These are phyloP conservation scores for Sporisorium reilianum DNA, from an alignment of 1,284 basidiomycete species.

Conservation along the genomic window DNA sequence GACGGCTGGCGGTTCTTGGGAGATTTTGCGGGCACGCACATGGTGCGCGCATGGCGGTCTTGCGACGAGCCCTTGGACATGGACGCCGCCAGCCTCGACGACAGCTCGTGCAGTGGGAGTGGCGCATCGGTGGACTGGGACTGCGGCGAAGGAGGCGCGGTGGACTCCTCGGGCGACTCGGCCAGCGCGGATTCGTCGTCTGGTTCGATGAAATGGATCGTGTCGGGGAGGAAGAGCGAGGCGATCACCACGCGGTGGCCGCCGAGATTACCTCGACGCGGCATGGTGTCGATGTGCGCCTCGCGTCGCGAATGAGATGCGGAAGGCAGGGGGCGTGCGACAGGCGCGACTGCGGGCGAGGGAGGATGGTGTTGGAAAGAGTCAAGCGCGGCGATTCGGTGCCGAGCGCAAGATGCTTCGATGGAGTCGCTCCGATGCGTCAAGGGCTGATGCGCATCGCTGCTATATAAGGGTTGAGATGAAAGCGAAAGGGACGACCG, in stretches of 20 bases:
- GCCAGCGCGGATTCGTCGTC: slow-evolving; percentile 40
- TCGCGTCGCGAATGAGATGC: neutral
- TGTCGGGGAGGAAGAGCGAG: slow-evolving; percentile 63
- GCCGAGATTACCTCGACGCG: slow-evolving; percentile 49
- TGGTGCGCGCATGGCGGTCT: slow-evolving; percentile 28
- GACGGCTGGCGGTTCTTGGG: slow-evolving; percentile 44
- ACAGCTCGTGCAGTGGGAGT: slow-evolving; percentile 56
- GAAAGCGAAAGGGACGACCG: neutral
- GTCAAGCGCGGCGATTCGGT: neutral
- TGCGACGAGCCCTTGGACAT: slow-evolving; percentile 22
- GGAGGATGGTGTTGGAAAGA: neutral
- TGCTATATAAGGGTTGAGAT: neutral
- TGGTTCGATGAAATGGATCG: slow-evolving; percentile 51
- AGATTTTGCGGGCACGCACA: slow-evolving; percentile 26
- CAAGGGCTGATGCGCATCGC: neutral
- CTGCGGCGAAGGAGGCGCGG: slow-evolving; percentile 46
- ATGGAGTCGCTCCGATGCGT: slow-evolving; percentile 1
- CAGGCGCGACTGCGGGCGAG: neutral
- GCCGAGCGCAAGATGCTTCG: neutral
- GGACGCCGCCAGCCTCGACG: slow-evolving; percentile 48
- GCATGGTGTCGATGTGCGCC: slow-evolving; percentile 24
- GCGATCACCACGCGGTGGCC: slow-evolving; percentile 66
- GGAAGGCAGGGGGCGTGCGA: neutral
- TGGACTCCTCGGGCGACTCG: slow-evolving; percentile 46
- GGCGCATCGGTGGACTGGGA: slow-evolving; percentile 27